Base-by-base conservation (phyloP, 2,329 filamentous ascomycete genomes). In the Fusarium odoratissimum region DNA sequence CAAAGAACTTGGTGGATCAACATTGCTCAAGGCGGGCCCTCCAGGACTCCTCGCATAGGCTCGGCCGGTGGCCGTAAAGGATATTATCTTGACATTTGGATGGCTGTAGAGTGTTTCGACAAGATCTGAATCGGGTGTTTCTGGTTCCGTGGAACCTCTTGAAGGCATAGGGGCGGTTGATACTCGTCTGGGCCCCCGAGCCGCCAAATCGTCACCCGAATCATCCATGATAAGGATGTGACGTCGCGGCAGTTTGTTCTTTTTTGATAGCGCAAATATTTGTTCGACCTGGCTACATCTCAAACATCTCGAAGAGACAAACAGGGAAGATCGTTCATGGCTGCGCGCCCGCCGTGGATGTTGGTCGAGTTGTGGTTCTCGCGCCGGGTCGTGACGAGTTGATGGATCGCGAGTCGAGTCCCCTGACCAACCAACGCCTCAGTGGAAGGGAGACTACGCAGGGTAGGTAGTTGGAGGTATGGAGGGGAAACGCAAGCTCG, bases 21-120 rank as follows among this genome's bases (percentile, higher is more conserved):
- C 79, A 61, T 81, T 71, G 64, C 82, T 71, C 66, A 70, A 40
- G 37, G 59, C 60, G 59, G 72, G 41, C 64, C 76, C 74, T 67
- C 81, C 76, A 55, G 81, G 76, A 73, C 80, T 76, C 73, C 83
- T 67, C 48, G 80, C 72, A n/a, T 77, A 64, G 23, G 74, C 71
- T 58, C 76, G 71, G 21, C 77, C 78, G 30, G 81, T 82, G 28
- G 83, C 83, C 23, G 80, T 85, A 73, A 90, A 89, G 19, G 87
- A 82, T 45, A 89, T 83, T 69, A 97, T 93, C 78, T 91, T 94
- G 65, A 91, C 91, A 46, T 88, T 89, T 1, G 91, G 89, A 76
- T 95, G 92, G 64, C 89, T 90, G 79, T 93, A 96, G 9, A 97
- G 87, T 4, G 91, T 93, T 80, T 94, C 92, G 74, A 93, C 86